Evolutionary conservation across 345 rosid genomes (phyloP).

Genomic region (Murraya paniculata): DNA sequence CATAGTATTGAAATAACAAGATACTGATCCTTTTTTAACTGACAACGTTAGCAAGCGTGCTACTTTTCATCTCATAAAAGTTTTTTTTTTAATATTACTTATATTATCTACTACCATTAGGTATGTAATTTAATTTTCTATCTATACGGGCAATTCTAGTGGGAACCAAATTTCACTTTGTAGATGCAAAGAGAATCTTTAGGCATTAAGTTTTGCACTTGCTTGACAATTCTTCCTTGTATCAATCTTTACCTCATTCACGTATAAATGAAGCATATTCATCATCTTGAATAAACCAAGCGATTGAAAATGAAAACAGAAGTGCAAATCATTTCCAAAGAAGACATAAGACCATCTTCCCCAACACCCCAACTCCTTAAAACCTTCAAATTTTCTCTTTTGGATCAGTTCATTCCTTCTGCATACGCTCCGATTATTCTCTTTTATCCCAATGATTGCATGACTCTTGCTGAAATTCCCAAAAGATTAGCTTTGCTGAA

Average conservation of each 20-base stretch:
- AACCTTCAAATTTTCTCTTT: conserved; percentile 33
- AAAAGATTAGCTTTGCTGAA: conserved; percentile 17
- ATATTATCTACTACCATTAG: too few relatives aligned
- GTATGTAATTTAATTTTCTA: too few relatives aligned
- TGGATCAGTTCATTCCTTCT: conserved; percentile 37
- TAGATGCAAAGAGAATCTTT: conserved; percentile 1
- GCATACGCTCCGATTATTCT: conserved; percentile 29
- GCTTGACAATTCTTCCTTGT: neutral
- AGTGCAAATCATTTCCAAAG: conserved; percentile 27
- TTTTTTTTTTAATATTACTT: too few relatives aligned
- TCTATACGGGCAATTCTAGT: neutral
- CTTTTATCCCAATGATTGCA: conserved; percentile 24
- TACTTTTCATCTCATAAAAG: neutral
- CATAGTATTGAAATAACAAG: neutral
- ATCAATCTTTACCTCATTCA: neutral
- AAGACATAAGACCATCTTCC: conserved; percentile 39
- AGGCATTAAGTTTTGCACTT: neutral
- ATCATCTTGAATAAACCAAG: neutral
- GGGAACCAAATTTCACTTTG: neutral
- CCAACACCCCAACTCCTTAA: conserved; percentile 35
- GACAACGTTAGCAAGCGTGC: neutral
- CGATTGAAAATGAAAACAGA: conserved; percentile 24
- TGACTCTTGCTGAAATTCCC: neutral
- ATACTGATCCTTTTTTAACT: neutral
- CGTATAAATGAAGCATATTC: neutral